Evolutionary conservation across 805 yeast species (phyloP), one percentile per base, ranked within the genome.

Genomic region (Maudiozyma pseudohumilis): DNA sequence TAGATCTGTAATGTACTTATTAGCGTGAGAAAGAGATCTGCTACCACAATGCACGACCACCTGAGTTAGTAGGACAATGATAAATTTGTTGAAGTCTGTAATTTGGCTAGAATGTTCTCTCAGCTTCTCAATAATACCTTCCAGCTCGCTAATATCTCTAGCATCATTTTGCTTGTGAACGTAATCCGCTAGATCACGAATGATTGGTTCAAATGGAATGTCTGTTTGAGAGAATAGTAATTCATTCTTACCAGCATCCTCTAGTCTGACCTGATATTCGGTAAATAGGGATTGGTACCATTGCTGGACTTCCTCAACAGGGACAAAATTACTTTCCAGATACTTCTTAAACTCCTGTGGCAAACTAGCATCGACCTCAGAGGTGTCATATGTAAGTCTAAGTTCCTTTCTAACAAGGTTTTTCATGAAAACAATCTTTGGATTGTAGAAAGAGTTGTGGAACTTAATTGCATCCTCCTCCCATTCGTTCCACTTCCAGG

Each of bases 401-500:
- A 88, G 65, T 58, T 89, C 96, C 52, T 87, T 88, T 29, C 77
- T 73, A 42, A 92, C 78, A 44, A 88, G 67, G 60, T 87, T 87
- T 47, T 70, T 75, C 42, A 89, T 75, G 47, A 89, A 80, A 32
- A 71, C 73, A 44, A 74, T 69, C 47, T 75, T 76, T 10, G 96
- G 95, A 53, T 84, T 88, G 50, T 73, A 76, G 12, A 53, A 50
- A 21, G 68, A 63, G 24, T 64, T 56, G 25, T 70, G 63, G 33
- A 65, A 69, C 32, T 56, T 58, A n/a, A 55, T 49, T 0, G 79
- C 69, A 49, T 78, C 83, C 2, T 59, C 62, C 20, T 70, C 74
- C 98, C 98, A 92, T 59, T 88, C 97, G 45, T 74, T 76, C 98
- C 98, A 92, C 55, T 87, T 86, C 99, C 99, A 92, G 26, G 88